Conservation (phyloP, 1,284 basidiomycete genomes). For the Ustilago hordei region DNA sequence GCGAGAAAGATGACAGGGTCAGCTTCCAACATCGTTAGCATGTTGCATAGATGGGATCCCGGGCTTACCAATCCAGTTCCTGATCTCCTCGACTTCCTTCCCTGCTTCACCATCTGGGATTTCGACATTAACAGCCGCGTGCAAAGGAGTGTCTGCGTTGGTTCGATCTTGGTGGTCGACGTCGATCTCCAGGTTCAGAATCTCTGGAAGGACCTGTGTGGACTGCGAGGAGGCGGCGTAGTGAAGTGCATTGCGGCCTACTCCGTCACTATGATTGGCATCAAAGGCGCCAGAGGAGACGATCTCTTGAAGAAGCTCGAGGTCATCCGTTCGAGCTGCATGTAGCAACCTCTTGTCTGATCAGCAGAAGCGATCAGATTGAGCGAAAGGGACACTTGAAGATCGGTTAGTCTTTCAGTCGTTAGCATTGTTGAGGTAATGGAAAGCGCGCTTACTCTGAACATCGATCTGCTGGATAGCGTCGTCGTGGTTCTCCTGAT, state of each 20-base stretch:
- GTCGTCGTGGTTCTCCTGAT: conserved; percentile 35
- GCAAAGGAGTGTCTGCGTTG: conserved; percentile 83
- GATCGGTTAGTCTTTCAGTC: not conserved
- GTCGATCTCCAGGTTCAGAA: conserved; percentile 75
- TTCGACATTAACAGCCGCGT: conserved; percentile 77
- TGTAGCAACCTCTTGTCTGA: conserved; percentile 61
- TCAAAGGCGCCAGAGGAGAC: conserved; percentile 54
- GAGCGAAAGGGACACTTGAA: not conserved
- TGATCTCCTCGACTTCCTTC: conserved; percentile 74
- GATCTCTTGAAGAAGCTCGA: conserved; percentile 58
- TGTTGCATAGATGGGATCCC: conserved; percentile 1
- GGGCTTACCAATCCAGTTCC: conserved; percentile 72
- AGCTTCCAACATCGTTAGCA: not conserved
- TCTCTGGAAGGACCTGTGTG: conserved; percentile 56
- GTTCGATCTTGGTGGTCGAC: conserved; percentile 83
- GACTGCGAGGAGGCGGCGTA: conserved; percentile 58
- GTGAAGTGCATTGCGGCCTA: conserved; percentile 67
- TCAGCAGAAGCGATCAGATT: not conserved
- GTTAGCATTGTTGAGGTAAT: not conserved
- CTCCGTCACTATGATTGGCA: conserved; percentile 60
- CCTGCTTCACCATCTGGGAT: conserved; percentile 38
- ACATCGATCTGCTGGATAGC: conserved; percentile 46
- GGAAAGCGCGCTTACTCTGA: conserved; percentile 35
- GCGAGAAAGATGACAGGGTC: not conserved
- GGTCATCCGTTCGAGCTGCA: conserved; percentile 62